phyloP scores from a whole-genome alignment of 805 yeast species.

The Martiniozyma abietophila region DNA sequence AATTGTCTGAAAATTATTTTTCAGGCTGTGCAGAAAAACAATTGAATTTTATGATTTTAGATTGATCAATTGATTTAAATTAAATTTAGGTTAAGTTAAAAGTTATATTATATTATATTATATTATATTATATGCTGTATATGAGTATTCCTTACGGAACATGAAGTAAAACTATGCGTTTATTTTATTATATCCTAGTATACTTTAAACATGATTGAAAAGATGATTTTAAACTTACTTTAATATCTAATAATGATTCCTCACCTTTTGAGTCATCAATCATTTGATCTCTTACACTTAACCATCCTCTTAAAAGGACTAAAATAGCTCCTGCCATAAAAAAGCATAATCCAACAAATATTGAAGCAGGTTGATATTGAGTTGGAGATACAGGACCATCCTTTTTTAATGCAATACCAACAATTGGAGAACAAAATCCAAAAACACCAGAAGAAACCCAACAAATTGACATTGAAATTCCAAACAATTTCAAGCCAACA shows the following conservation, averaged over 20 bases:
- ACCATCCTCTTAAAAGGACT: constrained; percentile 43
- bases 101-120: too few relatives aligned
- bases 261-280: constrained; percentile 14
- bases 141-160: too few relatives aligned
- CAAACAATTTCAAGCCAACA: constrained; percentile 44
- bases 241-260: constrained; percentile 7
- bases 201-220: too few relatives aligned
- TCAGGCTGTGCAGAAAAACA: constrained; percentile 1
- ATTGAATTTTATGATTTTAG: too few relatives aligned
- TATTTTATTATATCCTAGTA: too few relatives aligned
- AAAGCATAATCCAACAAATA: constrained; percentile 52
- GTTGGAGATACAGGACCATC: constrained; percentile 30
- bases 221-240: neutral
- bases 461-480: constrained; percentile 36
- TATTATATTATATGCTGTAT: too few relatives aligned
- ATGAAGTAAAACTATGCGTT: too few relatives aligned
- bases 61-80: too few relatives aligned
- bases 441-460: constrained; percentile 45
- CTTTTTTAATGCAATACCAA: constrained; percentile 43
- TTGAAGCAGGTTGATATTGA: constrained; percentile 43
- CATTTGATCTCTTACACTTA: constrained; percentile 39
- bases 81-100: too few relatives aligned
- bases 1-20: neutral
- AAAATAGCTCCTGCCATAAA: constrained; percentile 35
- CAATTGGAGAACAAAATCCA: constrained; percentile 49